Conservation (phyloP, 176 grass and related monocot species). For the Metroxylon sagu region DNA sequence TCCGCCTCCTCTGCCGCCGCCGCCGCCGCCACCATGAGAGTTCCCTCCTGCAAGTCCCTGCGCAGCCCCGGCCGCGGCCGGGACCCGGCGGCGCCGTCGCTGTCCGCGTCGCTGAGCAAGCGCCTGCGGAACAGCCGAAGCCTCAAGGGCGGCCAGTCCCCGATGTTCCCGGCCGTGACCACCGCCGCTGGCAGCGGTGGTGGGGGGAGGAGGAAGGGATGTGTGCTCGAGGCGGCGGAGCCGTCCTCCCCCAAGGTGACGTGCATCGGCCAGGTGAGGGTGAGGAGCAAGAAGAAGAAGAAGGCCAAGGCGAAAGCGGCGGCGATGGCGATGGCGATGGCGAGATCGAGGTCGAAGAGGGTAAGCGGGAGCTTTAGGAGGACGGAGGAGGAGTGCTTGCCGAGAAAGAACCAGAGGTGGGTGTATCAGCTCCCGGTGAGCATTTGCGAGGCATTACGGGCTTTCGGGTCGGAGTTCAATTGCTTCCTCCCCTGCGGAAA, state of each 20-base stretch:
- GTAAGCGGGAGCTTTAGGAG: conserved; percentile 62
- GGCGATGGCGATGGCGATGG: conserved; percentile 9
- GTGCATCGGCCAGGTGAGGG: conserved; percentile 86
- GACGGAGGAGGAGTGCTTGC: conserved; percentile 41
- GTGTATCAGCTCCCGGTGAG: conserved; percentile 89
- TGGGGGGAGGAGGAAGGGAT: conserved; percentile 18
- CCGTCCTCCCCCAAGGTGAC: conserved; percentile 92
- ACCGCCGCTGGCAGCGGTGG: conserved; percentile 28
- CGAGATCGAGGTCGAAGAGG: conserved; percentile 60
- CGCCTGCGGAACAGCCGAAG: conserved; percentile 72
- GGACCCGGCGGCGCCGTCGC: conserved; percentile 29
- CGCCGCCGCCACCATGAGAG: conserved; percentile 15
- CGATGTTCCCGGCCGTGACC: conserved; percentile 67
- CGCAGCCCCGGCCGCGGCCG: conserved; percentile 50
- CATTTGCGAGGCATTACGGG: conserved; percentile 85
- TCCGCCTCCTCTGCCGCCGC: conserved; percentile 7
- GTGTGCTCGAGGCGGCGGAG: conserved; percentile 60
- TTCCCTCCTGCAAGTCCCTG: conserved; percentile 36
- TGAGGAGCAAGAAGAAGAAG: conserved; percentile 75
- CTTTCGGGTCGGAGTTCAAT: conserved; percentile 60
- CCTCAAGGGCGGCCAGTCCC: conserved; percentile 87
- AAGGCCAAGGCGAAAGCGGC: conserved; percentile 30
- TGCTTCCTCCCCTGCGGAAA: conserved; percentile 56
- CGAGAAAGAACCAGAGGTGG: conserved; percentile 76
- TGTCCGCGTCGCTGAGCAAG: conserved; percentile 65